Base-by-base conservation (phyloP, 768 basidiomycete species). In the Tricholoma sp. region DNA sequence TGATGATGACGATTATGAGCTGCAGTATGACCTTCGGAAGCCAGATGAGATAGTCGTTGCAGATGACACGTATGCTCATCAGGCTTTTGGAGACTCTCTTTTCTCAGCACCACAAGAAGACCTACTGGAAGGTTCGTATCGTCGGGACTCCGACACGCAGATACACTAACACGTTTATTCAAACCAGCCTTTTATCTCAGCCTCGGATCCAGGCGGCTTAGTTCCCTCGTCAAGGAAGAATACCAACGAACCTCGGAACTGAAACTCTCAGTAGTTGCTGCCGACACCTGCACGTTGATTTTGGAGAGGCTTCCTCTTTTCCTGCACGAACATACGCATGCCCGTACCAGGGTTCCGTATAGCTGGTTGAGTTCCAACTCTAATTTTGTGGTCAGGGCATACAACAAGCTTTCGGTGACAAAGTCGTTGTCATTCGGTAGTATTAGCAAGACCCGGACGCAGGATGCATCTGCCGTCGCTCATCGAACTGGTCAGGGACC, bases 41-140 rank as follows among this genome's bases (percentile, higher is more conserved):
- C 82, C 92, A 0, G 76, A 76, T 45, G 80, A 90, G 63, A 84
- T 94, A 7, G 81, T 91, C 28, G 81, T 97, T 48, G 89, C 90
- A 3, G 95, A 99, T 67, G 93, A 97, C 65, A 86, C 85, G 9
- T 88, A 90, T 50, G 75, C 86, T 4, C 83, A 87, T 63, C 87
- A 91, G 59, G 75, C 87, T 11, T 97, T 97, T 66, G 85, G 86
- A 4, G 84, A 86, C 45, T 78, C 80, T 2, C 74, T 96, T 13
- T 91, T 86, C 65, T 81, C 80, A 2, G 91, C 89, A 8, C 89
- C 91, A 0, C 91, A 96, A 69, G 95, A 98, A 67, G 93, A 96
- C 62, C 76, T 92, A 7, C 76, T 98, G 10, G 96, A 98, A 83
- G 80, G 86, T 91, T 59, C 12, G 59, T 20, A 13, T 7, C 8